Base-by-base conservation (phyloP, 441 rosid species). In the Euphorbia celastroides region DNA sequence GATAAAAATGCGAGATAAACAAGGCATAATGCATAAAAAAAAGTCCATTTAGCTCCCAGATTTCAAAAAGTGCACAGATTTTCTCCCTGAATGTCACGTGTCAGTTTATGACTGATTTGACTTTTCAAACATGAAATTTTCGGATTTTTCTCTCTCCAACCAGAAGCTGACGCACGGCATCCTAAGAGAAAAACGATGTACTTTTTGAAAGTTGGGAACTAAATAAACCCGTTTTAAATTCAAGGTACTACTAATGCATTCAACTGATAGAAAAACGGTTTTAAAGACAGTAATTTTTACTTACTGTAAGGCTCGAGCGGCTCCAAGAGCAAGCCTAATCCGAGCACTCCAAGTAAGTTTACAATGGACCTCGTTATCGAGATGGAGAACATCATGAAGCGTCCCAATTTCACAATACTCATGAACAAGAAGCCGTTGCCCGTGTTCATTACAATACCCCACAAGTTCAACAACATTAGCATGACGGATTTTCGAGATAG, bases 281-380 rank as follows among this genome's bases (percentile, higher is more conserved):
- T n/a, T n/a, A n/a, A n/a, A n/a, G n/a, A n/a, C n/a, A 62, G 38
- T 50, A 62, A 14, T 27, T 60, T 11, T 50, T 66, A 84, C 96
- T 86, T 83, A 92, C 98, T 86, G 92, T 60, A 92, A 66, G 60
- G 96, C 93, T 70, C 81, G 84, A 59, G 98, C 90, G 72, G 93
- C 85, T 78, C 95, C 95, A 14, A 89, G 83, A 0, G 93, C 96
- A 64, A 86, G 60, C 19, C 76, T 78, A 51, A 85, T 81, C 57
- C 96, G 93, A 41, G 69, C 78, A 65, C 75, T 79, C 98, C 95
- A 92, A 26, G 92, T 78, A 70, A 92, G 82, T 59, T 83, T 85
- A 68, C 62, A 77, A 54, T 72, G 90, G 60, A 81, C 60, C 36
- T 77, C 84, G 30, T 83, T 82, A 66, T 89, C 88, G 19, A 76